These are phyloP conservation scores for Saccharum hybrid DNA, from an alignment of 202 grass and related monocot species.

Conservation along the genomic window DNA sequence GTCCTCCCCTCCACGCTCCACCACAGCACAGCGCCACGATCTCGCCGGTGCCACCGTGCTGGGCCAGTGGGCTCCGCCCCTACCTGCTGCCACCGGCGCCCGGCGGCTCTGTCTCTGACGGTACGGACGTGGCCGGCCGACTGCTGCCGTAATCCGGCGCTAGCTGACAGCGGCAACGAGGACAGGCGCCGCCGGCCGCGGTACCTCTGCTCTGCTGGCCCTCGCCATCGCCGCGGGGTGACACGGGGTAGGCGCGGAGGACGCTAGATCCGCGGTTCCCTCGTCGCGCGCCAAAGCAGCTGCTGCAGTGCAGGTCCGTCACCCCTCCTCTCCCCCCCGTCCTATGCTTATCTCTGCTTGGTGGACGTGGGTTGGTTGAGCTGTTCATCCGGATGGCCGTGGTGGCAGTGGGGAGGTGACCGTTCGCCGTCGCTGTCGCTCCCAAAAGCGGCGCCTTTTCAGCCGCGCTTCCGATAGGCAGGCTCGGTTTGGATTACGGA, in stretches of 20 bases:
- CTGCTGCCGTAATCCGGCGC: too few species aligned
- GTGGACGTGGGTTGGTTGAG: not conserved
- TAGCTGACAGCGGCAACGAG: too few species aligned
- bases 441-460: conserved; percentile 57
- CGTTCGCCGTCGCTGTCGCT: conserved; percentile 41
- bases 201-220: not conserved
- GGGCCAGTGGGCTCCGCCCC: not conserved
- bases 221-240: not conserved
- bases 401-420: not conserved
- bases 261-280: not conserved
- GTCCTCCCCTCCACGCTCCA: too few species aligned
- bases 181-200: not conserved
- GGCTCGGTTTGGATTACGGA: not conserved
- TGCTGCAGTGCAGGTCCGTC: conserved; percentile 16
- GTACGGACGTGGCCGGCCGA: too few species aligned
- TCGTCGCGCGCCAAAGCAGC: too few species aligned
- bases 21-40: not conserved
- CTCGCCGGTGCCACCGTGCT: not conserved
- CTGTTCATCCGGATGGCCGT: not conserved
- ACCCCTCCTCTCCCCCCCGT: not conserved
- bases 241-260: not conserved
- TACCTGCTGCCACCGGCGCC: too few species aligned
- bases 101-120: not conserved
- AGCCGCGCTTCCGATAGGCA: not conserved
- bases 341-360: too few species aligned